Evolutionary conservation across 345 rosid species (phyloP).

Genomic region (Heritiera littoralis): DNA sequence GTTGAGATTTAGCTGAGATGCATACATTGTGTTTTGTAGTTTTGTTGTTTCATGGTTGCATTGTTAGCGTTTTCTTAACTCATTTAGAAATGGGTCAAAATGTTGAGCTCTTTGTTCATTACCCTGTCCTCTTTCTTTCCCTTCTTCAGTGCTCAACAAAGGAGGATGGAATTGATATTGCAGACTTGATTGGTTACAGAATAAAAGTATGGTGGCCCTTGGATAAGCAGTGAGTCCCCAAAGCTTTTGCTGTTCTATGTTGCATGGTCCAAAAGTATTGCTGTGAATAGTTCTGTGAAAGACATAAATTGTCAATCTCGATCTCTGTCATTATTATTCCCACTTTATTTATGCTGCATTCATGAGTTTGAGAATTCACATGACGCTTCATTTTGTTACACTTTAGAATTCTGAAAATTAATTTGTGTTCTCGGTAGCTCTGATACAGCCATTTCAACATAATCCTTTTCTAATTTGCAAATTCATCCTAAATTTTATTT

Average conservation of each 20-base stretch:
- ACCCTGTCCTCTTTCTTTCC: slow-evolving; percentile 28
- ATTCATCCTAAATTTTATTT: background rate
- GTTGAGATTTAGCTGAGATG: slow-evolving; percentile 5
- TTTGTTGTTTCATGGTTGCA: background rate
- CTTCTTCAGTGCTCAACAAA: slow-evolving; percentile 61
- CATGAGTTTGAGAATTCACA: slow-evolving; percentile 4
- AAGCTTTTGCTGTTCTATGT: slow-evolving; percentile 10
- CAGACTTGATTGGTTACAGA: slow-evolving; percentile 78
- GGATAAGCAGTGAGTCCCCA: slow-evolving; percentile 82
- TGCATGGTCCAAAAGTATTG: background rate
- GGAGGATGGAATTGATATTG: slow-evolving; percentile 50
- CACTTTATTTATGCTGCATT: background rate
- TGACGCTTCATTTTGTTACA: background rate
- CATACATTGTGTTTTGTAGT: background rate
- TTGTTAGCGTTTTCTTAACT: background rate
- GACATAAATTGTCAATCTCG: background rate
- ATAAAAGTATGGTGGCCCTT: slow-evolving; percentile 99
- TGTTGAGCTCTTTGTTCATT: slow-evolving; percentile 12
- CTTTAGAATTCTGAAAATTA: slow-evolving; percentile 1
- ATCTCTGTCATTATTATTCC: slow-evolving; percentile 1
- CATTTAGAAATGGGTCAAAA: background rate
- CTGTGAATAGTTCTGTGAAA: background rate
- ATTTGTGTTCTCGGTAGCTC: background rate
- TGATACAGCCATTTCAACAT: background rate
- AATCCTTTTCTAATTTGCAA: background rate